Base-by-base conservation (phyloP, 192 early-diverging fungal genomes). In the Coemansia brasiliensis region DNA sequence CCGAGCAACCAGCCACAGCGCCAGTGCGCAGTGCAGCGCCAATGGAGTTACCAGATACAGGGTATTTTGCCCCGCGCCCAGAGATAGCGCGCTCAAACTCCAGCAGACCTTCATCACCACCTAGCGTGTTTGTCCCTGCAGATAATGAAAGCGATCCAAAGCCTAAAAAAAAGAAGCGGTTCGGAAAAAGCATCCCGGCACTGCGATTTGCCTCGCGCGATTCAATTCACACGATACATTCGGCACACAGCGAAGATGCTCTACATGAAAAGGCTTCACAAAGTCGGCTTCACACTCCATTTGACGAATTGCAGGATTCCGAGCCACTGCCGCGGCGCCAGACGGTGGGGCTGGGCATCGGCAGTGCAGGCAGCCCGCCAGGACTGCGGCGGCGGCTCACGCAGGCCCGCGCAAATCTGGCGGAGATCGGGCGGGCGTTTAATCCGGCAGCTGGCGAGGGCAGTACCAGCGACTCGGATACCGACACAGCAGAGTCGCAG, bases 21-120 rank as follows among this genome's bases (percentile, higher is more conserved):
- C 74, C 74, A 0, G 60, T 63, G 4, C 38, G 43, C 35, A 16
- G 49, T 40, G 35, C 32, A 38, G 12, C 42, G 16, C 44, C 35
- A 26, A 13, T 67, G 38, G 67, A 66, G 39, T 56, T 77, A 55
- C 74, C 74, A 4, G 50, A 57, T 4, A 59, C 55, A 4, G 74
- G 74, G 18, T 77, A 77, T 57, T 77, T 77, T 70, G 74, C 74
- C 22, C 59, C 74, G 2, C 63, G 74, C 2, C 63, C 15, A 32
- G 42, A 16, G 48, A 21, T 72, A 2, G 16, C 46, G 13, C 62
- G 69, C 16, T 24, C 62, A 4, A 60, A 40, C 29, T 57, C 53
- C 1, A 70, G 51, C 32, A 7, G 16, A 12, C 37, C 27, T 4
- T 18, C 46, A 37, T 32, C 27, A 42, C 51, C 64, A 24, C 26